Percentiles rank a stretch among this genome's conserved stretches.
phyloP scores from a whole-genome alignment of 805 yeast genomes.

The Candida takata region DNA sequence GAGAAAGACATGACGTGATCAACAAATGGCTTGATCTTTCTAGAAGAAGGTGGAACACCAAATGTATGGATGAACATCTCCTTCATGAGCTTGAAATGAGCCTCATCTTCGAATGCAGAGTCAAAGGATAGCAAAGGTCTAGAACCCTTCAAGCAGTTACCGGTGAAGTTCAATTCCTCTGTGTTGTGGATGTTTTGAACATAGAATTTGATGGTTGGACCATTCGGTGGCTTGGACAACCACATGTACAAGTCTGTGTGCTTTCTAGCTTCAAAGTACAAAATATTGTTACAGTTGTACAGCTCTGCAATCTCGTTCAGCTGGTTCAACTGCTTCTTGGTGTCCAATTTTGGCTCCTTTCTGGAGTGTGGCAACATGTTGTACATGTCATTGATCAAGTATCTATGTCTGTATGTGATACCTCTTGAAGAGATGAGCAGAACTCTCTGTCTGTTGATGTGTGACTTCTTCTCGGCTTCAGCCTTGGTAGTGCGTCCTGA shows the following conservation, averaged over 20 bases:
- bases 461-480: constrained; percentile 38
- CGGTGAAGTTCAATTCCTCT: constrained; percentile 94
- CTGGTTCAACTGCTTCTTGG: constrained; percentile 81
- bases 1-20: constrained; percentile 94
- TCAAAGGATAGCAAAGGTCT: constrained; percentile 92
- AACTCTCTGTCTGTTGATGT: constrained; percentile 82
- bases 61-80: constrained; percentile 77
- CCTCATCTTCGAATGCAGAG: constrained; percentile 58
- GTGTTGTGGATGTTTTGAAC: constrained; percentile 92
- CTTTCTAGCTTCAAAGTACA: constrained; percentile 93
- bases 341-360: constrained; percentile 93
- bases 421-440: constrained; percentile 91
- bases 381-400: constrained; percentile 75
- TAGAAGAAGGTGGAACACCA: constrained; percentile 92
- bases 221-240: constrained; percentile 95
- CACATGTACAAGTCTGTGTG: constrained; percentile 93
- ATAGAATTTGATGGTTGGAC: constrained; percentile 92
- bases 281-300: constrained; percentile 92
- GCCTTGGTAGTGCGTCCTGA: constrained; percentile 36
- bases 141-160: constrained; percentile 92
- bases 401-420: constrained; percentile 92
- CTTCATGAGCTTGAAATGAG: constrained; percentile 70
- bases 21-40: constrained; percentile 89
- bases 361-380: constrained; percentile 87
- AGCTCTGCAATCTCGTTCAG: constrained; percentile 94